Percentiles rank a stretch among this genome's conserved stretches.
phyloP scores from a whole-genome alignment of 139 green algal genomes.

The Marvania coccoides region DNA sequence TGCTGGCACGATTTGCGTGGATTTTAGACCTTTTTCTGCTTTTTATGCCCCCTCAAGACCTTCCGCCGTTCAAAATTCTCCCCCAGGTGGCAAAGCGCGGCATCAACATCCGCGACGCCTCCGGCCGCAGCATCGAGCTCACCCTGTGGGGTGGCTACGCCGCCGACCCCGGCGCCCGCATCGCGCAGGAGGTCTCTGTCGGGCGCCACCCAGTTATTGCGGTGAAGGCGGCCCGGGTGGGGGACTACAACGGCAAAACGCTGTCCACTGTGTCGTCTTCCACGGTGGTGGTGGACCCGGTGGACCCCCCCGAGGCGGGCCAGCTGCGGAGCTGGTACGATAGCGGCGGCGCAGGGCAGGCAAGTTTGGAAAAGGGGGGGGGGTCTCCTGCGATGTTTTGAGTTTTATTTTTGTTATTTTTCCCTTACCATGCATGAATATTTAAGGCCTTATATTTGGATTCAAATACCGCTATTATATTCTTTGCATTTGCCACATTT shows the following conservation, averaged over 20 bases:
- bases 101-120: slow-evolving; percentile 71
- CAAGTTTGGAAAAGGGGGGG: too few relatives aligned
- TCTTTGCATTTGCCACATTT: too few relatives aligned
- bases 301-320: slow-evolving; percentile 48
- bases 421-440: too few relatives aligned
- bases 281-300: slow-evolving; percentile 63
- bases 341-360: background rate
- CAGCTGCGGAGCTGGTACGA: slow-evolving; percentile 54
- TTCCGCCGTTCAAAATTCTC: too few relatives aligned
- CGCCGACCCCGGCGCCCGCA: slow-evolving; percentile 46
- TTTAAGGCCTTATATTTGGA: too few relatives aligned
- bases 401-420: too few relatives aligned
- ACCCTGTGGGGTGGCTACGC: slow-evolving; percentile 81
- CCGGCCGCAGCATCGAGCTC: slow-evolving; percentile 68
- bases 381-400: too few relatives aligned
- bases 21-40: too few relatives aligned
- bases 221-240: slow-evolving; percentile 74
- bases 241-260: slow-evolving; percentile 92
- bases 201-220: slow-evolving; percentile 66
- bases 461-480: too few relatives aligned
- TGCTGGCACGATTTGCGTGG: too few relatives aligned
- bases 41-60: too few relatives aligned
- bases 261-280: slow-evolving; percentile 65
- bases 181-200: background rate
- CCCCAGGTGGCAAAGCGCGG: slow-evolving; percentile 75